Evolutionary conservation across 176 grass and related monocot genomes (phyloP).

Genomic region (Carex myosuroides): DNA sequence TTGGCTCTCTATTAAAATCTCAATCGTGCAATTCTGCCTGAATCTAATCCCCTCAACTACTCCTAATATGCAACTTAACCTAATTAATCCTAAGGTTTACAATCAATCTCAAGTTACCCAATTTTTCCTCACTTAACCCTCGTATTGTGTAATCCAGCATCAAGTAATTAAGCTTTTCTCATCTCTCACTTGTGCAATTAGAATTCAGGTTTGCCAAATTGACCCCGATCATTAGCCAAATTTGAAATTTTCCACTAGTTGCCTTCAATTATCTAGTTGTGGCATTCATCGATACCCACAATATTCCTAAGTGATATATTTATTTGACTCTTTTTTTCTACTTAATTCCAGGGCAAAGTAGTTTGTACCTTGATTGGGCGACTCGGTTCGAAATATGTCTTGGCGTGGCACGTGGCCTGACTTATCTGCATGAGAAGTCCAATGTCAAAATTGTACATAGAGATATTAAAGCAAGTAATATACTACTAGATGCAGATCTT

Average conservation of each 20-base stretch:
- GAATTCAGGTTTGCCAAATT: neutral
- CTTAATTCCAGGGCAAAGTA: conserved; percentile 16
- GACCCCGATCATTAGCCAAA: neutral
- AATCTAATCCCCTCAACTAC: neutral
- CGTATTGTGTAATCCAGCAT: neutral
- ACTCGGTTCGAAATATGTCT: conserved; percentile 41
- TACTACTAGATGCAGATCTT: conserved; percentile 43
- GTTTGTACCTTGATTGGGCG: conserved; percentile 32
- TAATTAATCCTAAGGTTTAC: neutral
- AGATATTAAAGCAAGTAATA: conserved; percentile 82
- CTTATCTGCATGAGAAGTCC: conserved; percentile 37
- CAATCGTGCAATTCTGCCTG: neutral
- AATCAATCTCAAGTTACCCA: neutral
- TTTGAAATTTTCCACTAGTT: neutral
- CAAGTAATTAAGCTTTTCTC: neutral
- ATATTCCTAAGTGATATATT: neutral
- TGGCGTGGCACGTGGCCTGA: conserved; percentile 33
- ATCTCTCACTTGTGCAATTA: neutral
- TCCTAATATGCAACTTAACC: neutral
- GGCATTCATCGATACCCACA: neutral
- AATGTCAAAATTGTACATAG: conserved; percentile 50
- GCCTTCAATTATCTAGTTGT: neutral
- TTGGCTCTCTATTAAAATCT: neutral
- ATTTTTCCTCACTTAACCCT: neutral
- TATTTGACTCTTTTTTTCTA: neutral